These are phyloP conservation scores for Penicillium aurantiogriseum DNA, from an alignment of 2,329 filamentous ascomycete genomes.

Conservation along the genomic window DNA sequence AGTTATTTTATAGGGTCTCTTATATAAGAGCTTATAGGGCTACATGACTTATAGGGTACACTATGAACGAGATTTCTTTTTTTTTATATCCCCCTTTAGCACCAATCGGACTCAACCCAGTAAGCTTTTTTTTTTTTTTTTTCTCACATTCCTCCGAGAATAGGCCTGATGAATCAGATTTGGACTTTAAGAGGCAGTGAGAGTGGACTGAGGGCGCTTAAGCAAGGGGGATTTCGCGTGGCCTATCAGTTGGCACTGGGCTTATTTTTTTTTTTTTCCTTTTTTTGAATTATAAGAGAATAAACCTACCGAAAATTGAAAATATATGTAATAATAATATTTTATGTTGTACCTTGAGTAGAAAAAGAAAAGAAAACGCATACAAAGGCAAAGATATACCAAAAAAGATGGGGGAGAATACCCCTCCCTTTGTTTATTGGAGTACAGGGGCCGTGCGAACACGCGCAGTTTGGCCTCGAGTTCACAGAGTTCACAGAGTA, in stretches of 20 bases:
- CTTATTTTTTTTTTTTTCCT: neutral
- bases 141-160: neutral
- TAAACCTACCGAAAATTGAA: no score
- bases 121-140: neutral
- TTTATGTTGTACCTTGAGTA: no score
- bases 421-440: neutral
- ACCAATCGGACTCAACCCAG: neutral
- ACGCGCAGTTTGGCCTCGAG: neutral
- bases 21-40: neutral
- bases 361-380: neutral
- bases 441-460: neutral
- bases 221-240: conserved; percentile 11
- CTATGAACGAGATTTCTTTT: neutral
- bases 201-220: neutral
- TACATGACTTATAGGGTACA: no score
- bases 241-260: neutral
- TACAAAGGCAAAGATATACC: no score
- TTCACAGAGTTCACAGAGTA: no score
- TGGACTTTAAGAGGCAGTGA: neutral
- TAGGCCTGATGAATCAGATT: conserved; percentile 7
- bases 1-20: neutral
- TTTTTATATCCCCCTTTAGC: neutral
- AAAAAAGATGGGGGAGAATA: neutral
- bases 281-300: neutral
- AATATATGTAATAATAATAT: no score